Evolutionary conservation across 2,329 filamentous ascomycete genomes (phyloP).

Genomic region (Furcasterigmium sp.): DNA sequence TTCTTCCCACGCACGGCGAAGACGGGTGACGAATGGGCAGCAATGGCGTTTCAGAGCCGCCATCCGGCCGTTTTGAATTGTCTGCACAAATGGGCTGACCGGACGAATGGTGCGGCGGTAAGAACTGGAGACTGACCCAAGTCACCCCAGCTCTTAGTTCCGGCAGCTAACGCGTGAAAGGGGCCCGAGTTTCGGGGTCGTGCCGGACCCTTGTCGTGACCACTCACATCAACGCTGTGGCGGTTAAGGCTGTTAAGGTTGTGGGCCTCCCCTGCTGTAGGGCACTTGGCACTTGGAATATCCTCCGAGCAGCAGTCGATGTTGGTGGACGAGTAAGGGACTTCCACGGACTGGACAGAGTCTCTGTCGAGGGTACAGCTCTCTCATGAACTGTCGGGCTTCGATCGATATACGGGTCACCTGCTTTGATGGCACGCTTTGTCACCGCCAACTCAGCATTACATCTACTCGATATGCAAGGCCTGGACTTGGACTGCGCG

Average conservation of each 20-base stretch:
- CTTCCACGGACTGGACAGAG: not conserved
- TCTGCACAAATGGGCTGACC: not conserved
- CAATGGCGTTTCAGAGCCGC: slow-evolving; percentile 3
- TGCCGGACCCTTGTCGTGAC: not conserved
- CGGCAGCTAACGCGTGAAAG: slow-evolving; percentile 1
- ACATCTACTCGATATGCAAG: too few relatives aligned
- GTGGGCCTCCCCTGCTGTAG: too few relatives aligned
- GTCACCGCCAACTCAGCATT: too few relatives aligned
- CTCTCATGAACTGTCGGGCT: not conserved
- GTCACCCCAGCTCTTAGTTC: slow-evolving; percentile 3
- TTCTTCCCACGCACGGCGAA: too few relatives aligned
- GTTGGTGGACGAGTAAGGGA: too few relatives aligned
- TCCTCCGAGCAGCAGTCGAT: too few relatives aligned
- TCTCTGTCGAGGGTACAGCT: not conserved
- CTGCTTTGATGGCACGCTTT: too few relatives aligned
- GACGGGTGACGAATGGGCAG: too few relatives aligned
- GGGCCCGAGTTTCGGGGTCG: not conserved
- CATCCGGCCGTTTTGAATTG: slow-evolving; percentile 3
- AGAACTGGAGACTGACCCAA: slow-evolving; percentile 8
- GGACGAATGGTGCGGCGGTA: not conserved
- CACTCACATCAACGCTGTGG: too few relatives aligned
- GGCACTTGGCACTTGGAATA: too few relatives aligned
- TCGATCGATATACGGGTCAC: not conserved
- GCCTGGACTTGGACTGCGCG: not conserved
- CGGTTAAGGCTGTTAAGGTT: not conserved